Base-by-base conservation (phyloP, 2,329 filamentous ascomycete species). In the Ceratocystis cacaofunesta region DNA sequence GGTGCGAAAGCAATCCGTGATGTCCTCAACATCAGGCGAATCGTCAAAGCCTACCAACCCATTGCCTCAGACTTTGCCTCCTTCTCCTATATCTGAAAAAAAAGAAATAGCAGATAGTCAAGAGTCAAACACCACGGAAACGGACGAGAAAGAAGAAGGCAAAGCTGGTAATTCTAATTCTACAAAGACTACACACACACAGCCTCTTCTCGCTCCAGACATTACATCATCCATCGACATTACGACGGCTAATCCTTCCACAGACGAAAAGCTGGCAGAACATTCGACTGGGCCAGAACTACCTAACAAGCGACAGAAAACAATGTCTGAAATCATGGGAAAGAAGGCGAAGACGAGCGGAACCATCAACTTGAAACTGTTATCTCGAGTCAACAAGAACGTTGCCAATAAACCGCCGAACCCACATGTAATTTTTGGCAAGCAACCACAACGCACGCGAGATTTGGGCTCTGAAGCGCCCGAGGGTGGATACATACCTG, bases 351-450 rank as follows among this genome's bases (percentile, higher is more conserved):
- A 63, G 41, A 25, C 22, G 12, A 15, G 22, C 5, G 61, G 43
- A 48, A 32, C 8, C 32, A 36, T 41, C 17, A n/a, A 41, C 44
- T 28, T 58, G 17, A 46, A 65, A 52, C n/a, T 71, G 6, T 68
- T 19, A 22, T 8, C 19, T 6, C 73, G 5, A 69, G 69, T 32
- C 80, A 82, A 67, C 76, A 76, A 48, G 10, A 84, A 82, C 30
- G 5, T 41, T 82, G 79, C 68, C 80, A 5, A 52, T 82, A 62
- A 87, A 85, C 71, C 80, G 68, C 87, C 87, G 70, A 78, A 87
- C 15, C 87, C 1, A 89, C 85, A 44, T 57, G 64, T 52, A 41
- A 55, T 52, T 0, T 94, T 95, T 72, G 86, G 88, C 2, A 90
- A 89, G 71, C 83, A 85, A 65, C 76, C 77, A 0, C 78, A 78